phyloP scores from a whole-genome alignment of 768 basidiomycete species.

The Lactarius indigo region DNA sequence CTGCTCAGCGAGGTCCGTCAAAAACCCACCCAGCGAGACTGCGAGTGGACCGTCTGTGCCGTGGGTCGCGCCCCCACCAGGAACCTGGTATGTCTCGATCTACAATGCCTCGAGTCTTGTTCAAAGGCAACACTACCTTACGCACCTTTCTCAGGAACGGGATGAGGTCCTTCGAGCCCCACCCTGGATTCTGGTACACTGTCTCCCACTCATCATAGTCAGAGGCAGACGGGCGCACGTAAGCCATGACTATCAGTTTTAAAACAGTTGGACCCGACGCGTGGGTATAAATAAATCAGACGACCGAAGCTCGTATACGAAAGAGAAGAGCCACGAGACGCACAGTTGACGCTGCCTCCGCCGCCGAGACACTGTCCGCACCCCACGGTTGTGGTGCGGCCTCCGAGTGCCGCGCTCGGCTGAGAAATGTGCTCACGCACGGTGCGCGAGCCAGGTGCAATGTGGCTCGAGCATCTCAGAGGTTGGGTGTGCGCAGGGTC shows the following conservation, averaged over 20 bases:
- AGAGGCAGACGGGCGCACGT: slow-evolving; percentile 54
- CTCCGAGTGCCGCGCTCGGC: slow-evolving; percentile 42
- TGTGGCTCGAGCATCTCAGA: slow-evolving; percentile 45
- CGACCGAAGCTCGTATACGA: not conserved
- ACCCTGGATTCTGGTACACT: slow-evolving; percentile 50
- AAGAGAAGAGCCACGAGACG: slow-evolving; percentile 14
- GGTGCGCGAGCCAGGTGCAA: slow-evolving; percentile 38
- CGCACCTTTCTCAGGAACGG: slow-evolving; percentile 55
- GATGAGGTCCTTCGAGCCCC: slow-evolving; percentile 55
- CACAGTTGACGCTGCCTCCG: slow-evolving; percentile 56
- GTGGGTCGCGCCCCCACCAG: slow-evolving; percentile 36
- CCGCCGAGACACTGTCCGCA: slow-evolving; percentile 56
- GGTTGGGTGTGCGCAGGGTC: slow-evolving; percentile 50
- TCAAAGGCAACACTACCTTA: not conserved
- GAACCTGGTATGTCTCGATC: slow-evolving; percentile 39
- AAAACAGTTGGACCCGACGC: not conserved
- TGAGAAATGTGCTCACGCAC: slow-evolving; percentile 41
- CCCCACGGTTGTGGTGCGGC: slow-evolving; percentile 43
- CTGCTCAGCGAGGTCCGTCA: slow-evolving; percentile 28
- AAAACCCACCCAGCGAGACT: slow-evolving; percentile 31
- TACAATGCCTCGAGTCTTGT: slow-evolving; percentile 12
- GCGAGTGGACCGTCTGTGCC: slow-evolving; percentile 46
- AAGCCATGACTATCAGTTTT: slow-evolving; percentile 40
- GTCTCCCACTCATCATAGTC: slow-evolving; percentile 59
- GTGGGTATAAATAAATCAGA: not conserved